These are phyloP conservation scores for Inga oerstediana DNA, from an alignment of 306 rosid genomes.

Conservation along the genomic window DNA sequence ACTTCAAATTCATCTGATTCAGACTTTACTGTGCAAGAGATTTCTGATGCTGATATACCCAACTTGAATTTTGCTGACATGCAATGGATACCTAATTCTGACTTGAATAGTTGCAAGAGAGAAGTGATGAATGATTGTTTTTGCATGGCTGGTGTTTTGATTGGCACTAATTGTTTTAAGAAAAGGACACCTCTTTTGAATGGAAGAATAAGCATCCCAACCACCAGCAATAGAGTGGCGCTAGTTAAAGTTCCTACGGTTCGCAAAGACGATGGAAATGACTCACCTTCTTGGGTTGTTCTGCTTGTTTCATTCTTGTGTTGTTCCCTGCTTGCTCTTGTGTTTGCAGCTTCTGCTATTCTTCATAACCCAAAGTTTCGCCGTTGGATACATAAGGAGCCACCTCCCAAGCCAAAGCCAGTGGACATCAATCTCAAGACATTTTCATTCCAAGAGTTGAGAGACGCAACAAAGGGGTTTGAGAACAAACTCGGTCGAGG, in stretches of 20 bases:
- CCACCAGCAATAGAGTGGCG: neutral
- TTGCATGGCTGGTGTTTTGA: conserved; percentile 38
- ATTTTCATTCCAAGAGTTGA: conserved; percentile 40
- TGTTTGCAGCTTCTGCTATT: conserved; percentile 33
- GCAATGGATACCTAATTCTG: neutral
- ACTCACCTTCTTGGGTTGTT: conserved; percentile 27
- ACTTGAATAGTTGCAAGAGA: conserved; percentile 32
- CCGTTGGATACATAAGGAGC: neutral
- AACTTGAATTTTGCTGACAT: neutral
- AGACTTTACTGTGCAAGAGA: neutral
- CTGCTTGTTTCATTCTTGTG: conserved; percentile 20
- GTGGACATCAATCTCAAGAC: conserved; percentile 39
- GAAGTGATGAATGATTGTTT: conserved; percentile 39
- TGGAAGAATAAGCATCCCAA: conserved; percentile 18
- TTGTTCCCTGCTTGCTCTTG: conserved; percentile 33
- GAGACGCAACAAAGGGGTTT: conserved; percentile 43
- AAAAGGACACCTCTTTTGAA: conserved; percentile 42
- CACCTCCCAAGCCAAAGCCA: conserved; percentile 32
- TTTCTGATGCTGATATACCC: conserved; percentile 34
- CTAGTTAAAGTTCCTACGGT: conserved; percentile 32
- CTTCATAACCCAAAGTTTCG: conserved; percentile 33
- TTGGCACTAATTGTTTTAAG: conserved; percentile 15
- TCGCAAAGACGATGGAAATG: neutral
- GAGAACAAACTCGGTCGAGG: conserved; percentile 38
- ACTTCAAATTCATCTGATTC: conserved; percentile 25